Base-by-base conservation (phyloP, 208 protist genomes). In the Acanthamoeba lugdunensis region DNA sequence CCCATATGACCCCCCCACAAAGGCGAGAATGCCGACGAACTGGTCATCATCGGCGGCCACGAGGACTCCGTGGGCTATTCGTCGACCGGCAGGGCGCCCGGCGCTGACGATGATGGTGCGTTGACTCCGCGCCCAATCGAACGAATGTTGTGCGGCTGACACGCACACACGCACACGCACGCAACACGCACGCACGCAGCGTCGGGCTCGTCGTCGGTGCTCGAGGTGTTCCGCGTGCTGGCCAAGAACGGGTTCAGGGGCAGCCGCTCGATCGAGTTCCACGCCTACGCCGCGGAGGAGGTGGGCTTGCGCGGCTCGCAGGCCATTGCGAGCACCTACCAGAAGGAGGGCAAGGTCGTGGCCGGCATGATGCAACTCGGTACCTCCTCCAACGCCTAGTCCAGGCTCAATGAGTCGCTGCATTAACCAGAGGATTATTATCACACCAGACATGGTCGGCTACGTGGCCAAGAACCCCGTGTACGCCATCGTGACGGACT, bases 261-360 rank as follows among this genome's bases (percentile, higher is more conserved):
- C 8, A 56, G 52, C 48, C 63, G 94, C 13, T 75, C 94, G 37
- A 54, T 95, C 48, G 94, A 95, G 93, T 95, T 95, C 94, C 94
- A 95, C 77, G 93, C 69, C 56, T 95, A 95, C 52, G 94, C 94
- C 30, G 94, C 93, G 77, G 94, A 95, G 61, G 94, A 95, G n/a
- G 93, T 94, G 23, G 94, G 94, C 50, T 94, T 95, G 25, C 69
- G 28, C 11, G 94, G 94, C 58, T 95, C 93, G 37, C 92, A 95
- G 52, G 94, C 88, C 33, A 95, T 95, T n/a, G 94, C 94, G 9
- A 63, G 45, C 71, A 41, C 63, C 58, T 95, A 95, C 65, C 67
- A 95, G 37, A 56, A 41, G 28, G 30, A 71, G 50, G 93, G 94
- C 56, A 58, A 77, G 54, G 88, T 79, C 56, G 92, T 95, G 23